Conservation (phyloP, 371 early-diverging fungal species). For the Coemansia sp. region DNA sequence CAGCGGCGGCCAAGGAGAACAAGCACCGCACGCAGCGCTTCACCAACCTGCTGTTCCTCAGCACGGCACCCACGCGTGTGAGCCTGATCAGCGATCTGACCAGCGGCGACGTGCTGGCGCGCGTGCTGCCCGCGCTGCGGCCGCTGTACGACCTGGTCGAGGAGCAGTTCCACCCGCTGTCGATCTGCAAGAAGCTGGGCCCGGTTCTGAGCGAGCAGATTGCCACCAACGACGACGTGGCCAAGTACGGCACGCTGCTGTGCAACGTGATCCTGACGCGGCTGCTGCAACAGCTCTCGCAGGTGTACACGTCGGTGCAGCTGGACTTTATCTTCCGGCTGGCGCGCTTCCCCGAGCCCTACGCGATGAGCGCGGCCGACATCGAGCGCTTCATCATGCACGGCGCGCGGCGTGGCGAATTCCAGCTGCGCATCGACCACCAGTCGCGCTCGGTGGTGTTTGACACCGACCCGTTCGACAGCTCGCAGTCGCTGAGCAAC, state of each 20-base stretch:
- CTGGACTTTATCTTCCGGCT: slow-evolving; percentile 87
- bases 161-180: slow-evolving; percentile 94
- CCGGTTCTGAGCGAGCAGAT: slow-evolving; percentile 73
- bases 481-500: slow-evolving; percentile 69
- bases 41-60: slow-evolving; percentile 82
- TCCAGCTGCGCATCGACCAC: slow-evolving; percentile 93
- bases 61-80: slow-evolving; percentile 84
- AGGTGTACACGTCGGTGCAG: slow-evolving; percentile 95
- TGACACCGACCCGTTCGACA: slow-evolving; percentile 79
- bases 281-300: slow-evolving; percentile 91
- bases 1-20: slow-evolving; percentile 76
- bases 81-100: slow-evolving; percentile 81
- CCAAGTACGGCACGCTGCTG: slow-evolving; percentile 88
- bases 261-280: slow-evolving; percentile 94
- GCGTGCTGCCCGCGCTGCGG: slow-evolving; percentile 85
- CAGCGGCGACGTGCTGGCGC: slow-evolving; percentile 78
- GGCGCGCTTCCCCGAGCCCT: slow-evolving; percentile 83
- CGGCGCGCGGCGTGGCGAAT: slow-evolving; percentile 93
- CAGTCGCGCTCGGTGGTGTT: slow-evolving; percentile 86
- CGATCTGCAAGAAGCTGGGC: slow-evolving; percentile 92
- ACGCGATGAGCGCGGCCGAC: slow-evolving; percentile 78
- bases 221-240: slow-evolving; percentile 67
- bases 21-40: slow-evolving; percentile 86
- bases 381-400: slow-evolving; percentile 97
- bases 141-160: slow-evolving; percentile 93